phyloP scores from a whole-genome alignment of 768 basidiomycete species.

The button mushroom (Agaricus bisporus) region DNA sequence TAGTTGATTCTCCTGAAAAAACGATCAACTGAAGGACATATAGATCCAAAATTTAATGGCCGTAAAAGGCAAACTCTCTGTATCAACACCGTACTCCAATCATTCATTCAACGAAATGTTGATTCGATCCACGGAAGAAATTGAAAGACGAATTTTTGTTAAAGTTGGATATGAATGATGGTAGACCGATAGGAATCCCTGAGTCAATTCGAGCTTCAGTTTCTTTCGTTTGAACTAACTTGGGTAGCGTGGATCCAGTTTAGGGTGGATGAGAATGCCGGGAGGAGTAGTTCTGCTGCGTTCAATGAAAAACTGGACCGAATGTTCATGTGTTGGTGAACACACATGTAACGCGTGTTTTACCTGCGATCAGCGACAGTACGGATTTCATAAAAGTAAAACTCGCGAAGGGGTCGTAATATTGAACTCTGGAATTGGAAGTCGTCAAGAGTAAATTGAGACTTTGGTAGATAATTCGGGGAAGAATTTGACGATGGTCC shows the following conservation, averaged over 20 bases:
- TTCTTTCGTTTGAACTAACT: neutral
- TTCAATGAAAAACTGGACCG: slow-evolving; percentile 15
- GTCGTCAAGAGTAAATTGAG: neutral
- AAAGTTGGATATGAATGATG: slow-evolving; percentile 5
- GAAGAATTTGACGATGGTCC: neutral
- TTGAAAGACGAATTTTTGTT: slow-evolving; percentile 6
- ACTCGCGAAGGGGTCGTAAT: too few relatives aligned
- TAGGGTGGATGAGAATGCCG: neutral
- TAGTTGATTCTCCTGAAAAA: neutral
- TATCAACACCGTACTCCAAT: slow-evolving; percentile 1
- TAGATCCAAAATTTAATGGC: slow-evolving; percentile 9
- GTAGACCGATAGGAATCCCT: slow-evolving; percentile 6
- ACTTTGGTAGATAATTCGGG: slow-evolving; percentile 8
- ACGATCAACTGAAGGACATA: slow-evolving; percentile 4
- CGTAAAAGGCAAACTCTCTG: slow-evolving; percentile 1
- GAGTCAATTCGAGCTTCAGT: neutral
- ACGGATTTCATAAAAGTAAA: too few relatives aligned
- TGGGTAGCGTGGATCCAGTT: slow-evolving; percentile 5
- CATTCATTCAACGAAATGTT: slow-evolving; percentile 18
- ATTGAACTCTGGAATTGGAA: slow-evolving; percentile 6
- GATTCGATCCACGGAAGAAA: slow-evolving; percentile 14
- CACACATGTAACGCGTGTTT: slow-evolving; percentile 11
- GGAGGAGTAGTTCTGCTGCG: slow-evolving; percentile 19
- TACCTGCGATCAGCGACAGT: slow-evolving; percentile 9
- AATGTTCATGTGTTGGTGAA: slow-evolving; percentile 12